Evolutionary conservation across 129 eudicot species (phyloP), one percentile per base, ranked within the genome.

Genomic region (Silybum marianum): DNA sequence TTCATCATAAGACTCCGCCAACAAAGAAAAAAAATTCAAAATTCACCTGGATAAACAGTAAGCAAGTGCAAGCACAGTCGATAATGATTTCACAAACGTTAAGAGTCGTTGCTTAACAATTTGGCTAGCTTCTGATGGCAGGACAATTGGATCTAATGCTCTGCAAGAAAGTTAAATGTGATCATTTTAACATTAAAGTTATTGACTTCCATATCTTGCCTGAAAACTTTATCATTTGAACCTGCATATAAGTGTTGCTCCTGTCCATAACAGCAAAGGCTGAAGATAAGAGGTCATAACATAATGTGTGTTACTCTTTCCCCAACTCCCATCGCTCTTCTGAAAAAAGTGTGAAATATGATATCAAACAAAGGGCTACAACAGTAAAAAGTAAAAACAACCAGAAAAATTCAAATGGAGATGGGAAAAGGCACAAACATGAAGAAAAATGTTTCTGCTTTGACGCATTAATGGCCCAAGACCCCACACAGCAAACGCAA

Each of bases 241-340:
- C 99, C 99, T 95, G 98, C 98, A 95, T 73, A 95, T 80, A 76
- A 91, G 93, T 39, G 84, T 87, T 74, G 93, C 98, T 81, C 95
- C 99, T 26, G 95, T 84, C 99, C 99, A 95, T 44, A 95, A 88
- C 87, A 95, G 77, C 75, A 93, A 83, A 51, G 99, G 98, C 86
- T 89, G 97, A 85, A 95, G 80, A 78, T 95, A 95, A 34, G 95
- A 95, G 14, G 97, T 91, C 88, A 89, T 86, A 71, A 93, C 85
- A 82, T 87, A 88, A 90, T 91, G 84, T 63, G 92, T 80, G 69
- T 88, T 84, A 73, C 98, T 93, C 86, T 87, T 95, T 80, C 85
- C 91, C 98, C 98, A 95, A 81, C 89, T 95, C 73, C 82, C 91
- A 62, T 89, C 97, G 65, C 80, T 88, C 86, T 93, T 87, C 99